These are phyloP conservation scores for Hypoxylon cercidicola DNA, from an alignment of 495 filamentous ascomycete species.

Conservation along the genomic window DNA sequence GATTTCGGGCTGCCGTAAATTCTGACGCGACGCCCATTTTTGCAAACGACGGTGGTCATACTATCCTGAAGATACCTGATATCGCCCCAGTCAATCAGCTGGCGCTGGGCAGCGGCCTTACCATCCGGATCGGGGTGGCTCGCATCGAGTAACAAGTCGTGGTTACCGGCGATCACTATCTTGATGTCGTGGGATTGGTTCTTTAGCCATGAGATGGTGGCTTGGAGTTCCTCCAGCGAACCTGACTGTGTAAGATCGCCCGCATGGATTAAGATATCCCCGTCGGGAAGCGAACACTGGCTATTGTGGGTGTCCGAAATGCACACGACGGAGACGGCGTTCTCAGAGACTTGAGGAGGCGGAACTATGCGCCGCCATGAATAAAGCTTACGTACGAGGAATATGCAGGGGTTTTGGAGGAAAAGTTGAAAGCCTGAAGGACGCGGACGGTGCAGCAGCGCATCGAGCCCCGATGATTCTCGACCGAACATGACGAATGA, in stretches of 20 bases:
- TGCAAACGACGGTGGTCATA: conserved; percentile 35
- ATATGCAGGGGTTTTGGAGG: conserved; percentile 14
- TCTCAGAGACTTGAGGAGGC: conserved; percentile 72
- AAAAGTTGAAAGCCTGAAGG: conserved; percentile 20
- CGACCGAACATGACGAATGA: too few relatives aligned
- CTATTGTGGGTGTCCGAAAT: conserved; percentile 89
- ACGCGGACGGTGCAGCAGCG: conserved; percentile 13
- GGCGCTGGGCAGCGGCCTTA: conserved; percentile 7
- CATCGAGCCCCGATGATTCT: conserved; percentile 12
- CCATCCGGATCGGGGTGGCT: conserved; percentile 27
- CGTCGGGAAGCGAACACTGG: conserved; percentile 70
- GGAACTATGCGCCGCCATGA: conserved; percentile 5
- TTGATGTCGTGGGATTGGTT: conserved; percentile 73
- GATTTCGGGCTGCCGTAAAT: conserved; percentile 56
- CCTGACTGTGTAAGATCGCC: conserved; percentile 86
- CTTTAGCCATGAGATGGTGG: conserved; percentile 74
- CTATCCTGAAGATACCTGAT: conserved; percentile 59
- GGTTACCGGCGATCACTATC: conserved; percentile 77
- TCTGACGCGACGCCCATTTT: conserved; percentile 47
- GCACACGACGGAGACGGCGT: conserved; percentile 72
- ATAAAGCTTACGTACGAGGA: conserved; percentile 12
- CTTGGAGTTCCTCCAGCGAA: conserved; percentile 73
- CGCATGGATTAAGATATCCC: conserved; percentile 88
- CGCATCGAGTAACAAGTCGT: conserved; percentile 44
- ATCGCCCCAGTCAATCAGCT: conserved; percentile 55